Evolutionary conservation across 768 basidiomycete species (phyloP).

Genomic region (Suillus subluteus): DNA sequence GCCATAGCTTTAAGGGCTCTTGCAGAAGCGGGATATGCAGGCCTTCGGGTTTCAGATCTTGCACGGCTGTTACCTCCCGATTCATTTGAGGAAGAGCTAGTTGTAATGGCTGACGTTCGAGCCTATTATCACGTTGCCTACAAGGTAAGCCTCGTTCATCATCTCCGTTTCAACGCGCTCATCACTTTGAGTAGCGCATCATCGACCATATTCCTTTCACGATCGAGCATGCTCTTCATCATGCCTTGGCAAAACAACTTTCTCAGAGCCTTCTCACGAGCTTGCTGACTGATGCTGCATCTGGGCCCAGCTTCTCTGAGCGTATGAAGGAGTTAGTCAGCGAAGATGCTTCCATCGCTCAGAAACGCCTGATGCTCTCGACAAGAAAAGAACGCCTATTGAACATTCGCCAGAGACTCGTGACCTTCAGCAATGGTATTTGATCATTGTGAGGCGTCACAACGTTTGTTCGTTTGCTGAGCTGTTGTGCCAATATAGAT

Average conservation of each 20-base stretch:
- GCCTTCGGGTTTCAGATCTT: conserved; percentile 24
- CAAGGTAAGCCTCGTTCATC: conserved; percentile 38
- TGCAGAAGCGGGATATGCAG: conserved; percentile 33
- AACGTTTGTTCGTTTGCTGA: not conserved
- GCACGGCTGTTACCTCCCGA: conserved; percentile 23
- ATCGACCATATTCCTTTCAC: conserved; percentile 56
- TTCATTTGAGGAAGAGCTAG: conserved; percentile 41
- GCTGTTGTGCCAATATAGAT: not conserved
- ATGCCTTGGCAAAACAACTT: conserved; percentile 39
- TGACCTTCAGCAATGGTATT: conserved; percentile 24
- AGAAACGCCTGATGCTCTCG: conserved; percentile 38
- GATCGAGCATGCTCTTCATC: conserved; percentile 51
- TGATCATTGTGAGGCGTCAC: not conserved
- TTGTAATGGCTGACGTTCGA: conserved; percentile 50
- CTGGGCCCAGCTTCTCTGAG: conserved; percentile 22
- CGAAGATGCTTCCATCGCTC: conserved; percentile 46
- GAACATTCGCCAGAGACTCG: conserved; percentile 41
- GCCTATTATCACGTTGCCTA: conserved; percentile 55
- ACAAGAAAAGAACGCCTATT: conserved; percentile 40
- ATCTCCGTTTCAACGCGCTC: not conserved
- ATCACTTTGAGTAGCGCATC: conserved; percentile 44
- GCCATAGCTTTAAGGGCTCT: conserved; percentile 29
- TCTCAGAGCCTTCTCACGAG: conserved; percentile 39
- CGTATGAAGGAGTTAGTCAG: conserved; percentile 45
- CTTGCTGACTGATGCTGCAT: conserved; percentile 28